phyloP scores from a whole-genome alignment of 345 rosid species.

The Psidium guajava region DNA sequence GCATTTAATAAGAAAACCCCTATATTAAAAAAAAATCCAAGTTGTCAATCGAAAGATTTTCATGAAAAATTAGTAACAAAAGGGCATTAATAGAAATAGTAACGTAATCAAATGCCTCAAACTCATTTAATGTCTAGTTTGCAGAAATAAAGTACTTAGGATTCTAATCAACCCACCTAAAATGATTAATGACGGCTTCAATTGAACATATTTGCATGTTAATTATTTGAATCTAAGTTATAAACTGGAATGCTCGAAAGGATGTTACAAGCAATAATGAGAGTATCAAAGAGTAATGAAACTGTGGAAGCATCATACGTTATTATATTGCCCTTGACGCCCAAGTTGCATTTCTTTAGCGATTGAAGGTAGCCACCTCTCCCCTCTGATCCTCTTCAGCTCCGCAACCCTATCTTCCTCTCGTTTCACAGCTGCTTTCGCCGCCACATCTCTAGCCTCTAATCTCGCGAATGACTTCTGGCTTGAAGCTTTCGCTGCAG shows the following conservation, averaged over 20 bases:
- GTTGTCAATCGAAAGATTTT: no score
- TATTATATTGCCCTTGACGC: not conserved
- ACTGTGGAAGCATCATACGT: not conserved
- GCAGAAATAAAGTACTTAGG: no score
- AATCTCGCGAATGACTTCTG: slow-evolving; percentile 44
- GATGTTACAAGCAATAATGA: not conserved
- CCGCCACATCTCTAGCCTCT: slow-evolving; percentile 50
- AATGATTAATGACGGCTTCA: no score
- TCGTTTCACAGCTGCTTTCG: slow-evolving; percentile 64
- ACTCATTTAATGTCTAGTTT: no score
- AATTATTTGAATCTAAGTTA: no score
- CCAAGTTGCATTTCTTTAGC: slow-evolving; percentile 37
- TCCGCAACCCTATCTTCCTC: slow-evolving; percentile 76
- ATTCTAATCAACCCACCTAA: no score
- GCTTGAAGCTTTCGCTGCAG: slow-evolving; percentile 42
- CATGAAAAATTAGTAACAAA: no score
- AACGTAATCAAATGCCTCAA: no score
- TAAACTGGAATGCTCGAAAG: not conserved
- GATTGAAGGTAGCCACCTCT: slow-evolving; percentile 84
- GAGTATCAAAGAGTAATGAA: not conserved
- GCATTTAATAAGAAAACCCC: no score
- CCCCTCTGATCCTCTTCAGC: slow-evolving; percentile 62
- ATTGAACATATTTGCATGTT: no score
- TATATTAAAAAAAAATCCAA: no score
- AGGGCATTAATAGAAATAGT: no score